Percentiles rank a stretch among this genome's conserved stretches.
Evolutionary conservation across 768 basidiomycete genomes (phyloP).

Genomic region (Tricholoma bakamatsutake): DNA sequence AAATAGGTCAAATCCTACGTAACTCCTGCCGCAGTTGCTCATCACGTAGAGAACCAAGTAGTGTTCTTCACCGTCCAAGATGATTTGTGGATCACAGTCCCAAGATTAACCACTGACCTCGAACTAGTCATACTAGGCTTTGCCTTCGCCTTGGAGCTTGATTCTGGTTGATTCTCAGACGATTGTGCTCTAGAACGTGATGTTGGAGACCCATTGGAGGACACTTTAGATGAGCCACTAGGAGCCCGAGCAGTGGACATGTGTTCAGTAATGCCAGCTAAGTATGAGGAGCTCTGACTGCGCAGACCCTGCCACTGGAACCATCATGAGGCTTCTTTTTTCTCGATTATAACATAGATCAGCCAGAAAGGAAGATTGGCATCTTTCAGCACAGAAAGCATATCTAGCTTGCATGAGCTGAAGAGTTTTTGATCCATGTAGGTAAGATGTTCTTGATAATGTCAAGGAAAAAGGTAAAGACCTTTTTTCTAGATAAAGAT

Average conservation of each 20-base stretch:
- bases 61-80: too few relatives aligned
- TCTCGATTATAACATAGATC: neutral
- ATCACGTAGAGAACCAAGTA: neutral
- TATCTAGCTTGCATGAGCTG: neutral
- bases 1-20: neutral
- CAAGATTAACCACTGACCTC: neutral
- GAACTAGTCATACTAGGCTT: neutral
- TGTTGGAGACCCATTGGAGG: neutral
- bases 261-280: neutral
- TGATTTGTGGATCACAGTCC: too few relatives aligned
- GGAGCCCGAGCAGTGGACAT: neutral
- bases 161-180: neutral
- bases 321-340: neutral
- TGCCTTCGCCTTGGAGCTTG: neutral
- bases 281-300: neutral
- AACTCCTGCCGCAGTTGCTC: neutral
- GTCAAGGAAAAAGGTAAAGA: too few relatives aligned
- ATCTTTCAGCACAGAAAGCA: conserved; percentile 15
- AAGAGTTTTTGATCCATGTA: neutral
- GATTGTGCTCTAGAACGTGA: neutral
- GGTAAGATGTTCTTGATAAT: too few relatives aligned
- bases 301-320: neutral
- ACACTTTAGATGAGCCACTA: neutral
- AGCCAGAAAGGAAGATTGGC: neutral
- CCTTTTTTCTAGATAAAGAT: too few relatives aligned